Conservation (phyloP, 2,329 filamentous ascomycete genomes). For the Neurospora sp. region DNA sequence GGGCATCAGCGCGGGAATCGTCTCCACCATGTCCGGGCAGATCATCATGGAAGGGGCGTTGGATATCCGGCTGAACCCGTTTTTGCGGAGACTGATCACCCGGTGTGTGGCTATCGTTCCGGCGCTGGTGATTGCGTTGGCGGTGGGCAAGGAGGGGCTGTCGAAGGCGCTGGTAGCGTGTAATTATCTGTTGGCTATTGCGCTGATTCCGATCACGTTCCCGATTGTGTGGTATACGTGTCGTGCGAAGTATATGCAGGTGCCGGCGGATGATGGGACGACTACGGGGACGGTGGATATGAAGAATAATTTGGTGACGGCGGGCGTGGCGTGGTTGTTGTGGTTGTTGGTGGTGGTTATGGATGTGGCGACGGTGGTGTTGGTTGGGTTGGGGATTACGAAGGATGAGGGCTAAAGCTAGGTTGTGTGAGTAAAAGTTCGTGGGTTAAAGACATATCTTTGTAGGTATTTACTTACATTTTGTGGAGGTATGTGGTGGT, state of each 20-base stretch:
- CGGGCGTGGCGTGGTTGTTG: constrained; percentile 13
- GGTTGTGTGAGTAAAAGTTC: neutral
- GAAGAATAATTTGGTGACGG: constrained; percentile 11
- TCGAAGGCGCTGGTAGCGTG: constrained; percentile 19
- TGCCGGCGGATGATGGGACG: constrained; percentile 7
- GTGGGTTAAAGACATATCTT: too few relatives aligned
- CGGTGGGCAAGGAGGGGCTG: constrained; percentile 21
- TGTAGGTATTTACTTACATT: too few relatives aligned
- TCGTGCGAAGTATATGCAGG: constrained; percentile 19
- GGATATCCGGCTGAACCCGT: constrained; percentile 19
- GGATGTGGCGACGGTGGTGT: constrained; percentile 17
- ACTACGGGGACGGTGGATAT: constrained; percentile 10
- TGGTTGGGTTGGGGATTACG: constrained; percentile 14
- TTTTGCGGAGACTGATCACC: constrained; percentile 20
- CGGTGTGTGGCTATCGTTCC: constrained; percentile 22
- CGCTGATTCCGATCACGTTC: constrained; percentile 21
- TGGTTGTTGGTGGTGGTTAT: constrained; percentile 17
- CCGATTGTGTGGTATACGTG: constrained; percentile 22
- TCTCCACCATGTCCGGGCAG: constrained; percentile 67
- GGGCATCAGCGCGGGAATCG: constrained; percentile 58
- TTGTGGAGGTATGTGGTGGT: too few relatives aligned
- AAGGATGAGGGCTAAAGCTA: constrained; percentile 9
- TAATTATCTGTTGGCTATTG: constrained; percentile 20
- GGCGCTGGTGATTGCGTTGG: constrained; percentile 20
- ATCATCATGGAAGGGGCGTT: constrained; percentile 29